Evolutionary conservation across 2,329 filamentous ascomycete species (phyloP).

Genomic region (Cordyceps cicadae): DNA sequence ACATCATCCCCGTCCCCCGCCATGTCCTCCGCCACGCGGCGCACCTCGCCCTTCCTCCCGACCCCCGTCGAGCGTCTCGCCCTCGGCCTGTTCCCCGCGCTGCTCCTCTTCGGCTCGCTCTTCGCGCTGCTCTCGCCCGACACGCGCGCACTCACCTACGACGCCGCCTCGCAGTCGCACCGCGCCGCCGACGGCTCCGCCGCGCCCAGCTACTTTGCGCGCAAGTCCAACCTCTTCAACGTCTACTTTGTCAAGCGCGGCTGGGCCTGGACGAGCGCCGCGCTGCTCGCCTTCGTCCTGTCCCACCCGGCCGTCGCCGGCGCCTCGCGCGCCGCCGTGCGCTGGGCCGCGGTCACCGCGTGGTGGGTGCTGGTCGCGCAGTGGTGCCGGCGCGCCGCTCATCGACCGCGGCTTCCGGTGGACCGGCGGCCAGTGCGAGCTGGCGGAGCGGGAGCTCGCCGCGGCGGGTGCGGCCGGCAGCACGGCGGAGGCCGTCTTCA

Average conservation of each 20-base stretch:
- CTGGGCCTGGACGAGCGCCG: constrained; percentile 81
- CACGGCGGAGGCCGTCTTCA: constrained; percentile 48
- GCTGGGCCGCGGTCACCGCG: constrained; percentile 64
- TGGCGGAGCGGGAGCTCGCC: constrained; percentile 39
- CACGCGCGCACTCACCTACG: constrained; percentile 56
- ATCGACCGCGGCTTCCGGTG: constrained; percentile 86
- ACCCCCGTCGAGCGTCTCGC: constrained; percentile 58
- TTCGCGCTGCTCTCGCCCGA: constrained; percentile 72
- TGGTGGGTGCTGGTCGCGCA: constrained; percentile 87
- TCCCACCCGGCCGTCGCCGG: constrained; percentile 53
- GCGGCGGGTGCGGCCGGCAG: constrained; percentile 30
- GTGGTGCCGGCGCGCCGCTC: constrained; percentile 81
- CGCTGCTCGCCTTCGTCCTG: constrained; percentile 61
- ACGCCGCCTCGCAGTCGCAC: constrained; percentile 54
- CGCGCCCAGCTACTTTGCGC: constrained; percentile 81
- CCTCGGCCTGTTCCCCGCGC: constrained; percentile 64
- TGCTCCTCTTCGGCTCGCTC: constrained; percentile 72
- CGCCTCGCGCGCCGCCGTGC: constrained; percentile 47
- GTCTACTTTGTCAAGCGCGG: constrained; percentile 88
- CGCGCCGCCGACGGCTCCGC: constrained; percentile 42
- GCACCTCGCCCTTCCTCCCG: constrained; percentile 55
- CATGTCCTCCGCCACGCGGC: constrained; percentile 20
- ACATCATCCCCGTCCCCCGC: constrained; percentile 10
- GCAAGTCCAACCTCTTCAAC: constrained; percentile 90
- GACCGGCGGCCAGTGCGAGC: constrained; percentile 77